Conservation (phyloP, 2,329 filamentous ascomycete genomes). For the Penicillium olsonii region DNA sequence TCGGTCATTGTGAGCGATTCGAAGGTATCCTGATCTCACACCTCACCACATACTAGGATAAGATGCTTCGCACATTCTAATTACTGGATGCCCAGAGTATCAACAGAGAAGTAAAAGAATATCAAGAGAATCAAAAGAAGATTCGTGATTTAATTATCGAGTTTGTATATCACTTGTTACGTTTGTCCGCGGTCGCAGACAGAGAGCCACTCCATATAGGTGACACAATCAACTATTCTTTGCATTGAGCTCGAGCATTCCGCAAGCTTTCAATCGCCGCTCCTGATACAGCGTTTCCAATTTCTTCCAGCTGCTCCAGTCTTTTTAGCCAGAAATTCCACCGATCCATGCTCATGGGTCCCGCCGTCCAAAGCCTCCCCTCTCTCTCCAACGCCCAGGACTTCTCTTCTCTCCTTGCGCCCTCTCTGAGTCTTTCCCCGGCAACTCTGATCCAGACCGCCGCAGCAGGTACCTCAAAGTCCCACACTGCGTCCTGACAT, state of each 20-base stretch:
- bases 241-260: neutral
- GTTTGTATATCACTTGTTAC: too few relatives aligned
- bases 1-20: too few relatives aligned
- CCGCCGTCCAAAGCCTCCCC: slow-evolving; percentile 5
- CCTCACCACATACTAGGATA: too few relatives aligned
- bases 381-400: slow-evolving; percentile 5
- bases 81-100: too few relatives aligned
- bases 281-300: neutral
- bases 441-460: slow-evolving; percentile 2
- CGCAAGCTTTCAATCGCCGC: neutral
- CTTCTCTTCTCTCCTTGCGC: slow-evolving; percentile 1
- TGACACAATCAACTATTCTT: neutral
- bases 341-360: slow-evolving; percentile 5
- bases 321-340: slow-evolving; percentile 4
- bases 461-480: slow-evolving; percentile 6
- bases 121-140: too few relatives aligned
- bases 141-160: too few relatives aligned
- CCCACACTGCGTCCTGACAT: slow-evolving; percentile 4
- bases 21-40: too few relatives aligned
- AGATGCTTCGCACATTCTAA: too few relatives aligned
- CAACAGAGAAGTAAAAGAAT: too few relatives aligned
- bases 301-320: neutral
- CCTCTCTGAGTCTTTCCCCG: slow-evolving; percentile 1
- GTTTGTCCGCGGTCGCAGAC: too few relatives aligned
- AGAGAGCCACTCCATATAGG: neutral